A percentile compares a stretch with the other conserved stretches of the same genome.
Conservation (phyloP, 768 basidiomycete genomes). For the Leccinum sublutescens region DNA sequence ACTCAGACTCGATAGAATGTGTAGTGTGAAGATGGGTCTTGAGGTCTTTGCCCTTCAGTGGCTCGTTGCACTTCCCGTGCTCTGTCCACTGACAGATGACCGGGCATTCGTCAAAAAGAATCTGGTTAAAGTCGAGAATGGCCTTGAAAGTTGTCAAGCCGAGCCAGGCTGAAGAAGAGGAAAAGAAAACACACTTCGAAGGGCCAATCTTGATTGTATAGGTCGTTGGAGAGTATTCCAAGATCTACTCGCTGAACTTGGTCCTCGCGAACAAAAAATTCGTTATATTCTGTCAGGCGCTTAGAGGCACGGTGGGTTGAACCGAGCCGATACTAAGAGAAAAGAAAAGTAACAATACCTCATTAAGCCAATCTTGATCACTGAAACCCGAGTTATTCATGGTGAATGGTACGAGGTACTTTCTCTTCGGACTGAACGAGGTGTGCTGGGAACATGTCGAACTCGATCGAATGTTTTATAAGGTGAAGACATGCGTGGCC, state of each 20-base stretch:
- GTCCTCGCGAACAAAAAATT: neutral
- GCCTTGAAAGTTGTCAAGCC: slow-evolving; percentile 1
- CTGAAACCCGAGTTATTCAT: neutral
- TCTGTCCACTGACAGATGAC: slow-evolving; percentile 5
- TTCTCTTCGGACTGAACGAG: neutral
- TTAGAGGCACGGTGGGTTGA: neutral
- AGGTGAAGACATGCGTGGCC: neutral
- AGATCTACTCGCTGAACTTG: slow-evolving; percentile 1
- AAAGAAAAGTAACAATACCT: neutral
- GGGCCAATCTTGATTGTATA: neutral
- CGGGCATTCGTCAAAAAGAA: neutral
- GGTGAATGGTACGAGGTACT: neutral
- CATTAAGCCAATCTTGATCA: neutral
- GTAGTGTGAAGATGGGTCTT: slow-evolving; percentile 1
- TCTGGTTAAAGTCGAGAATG: neutral
- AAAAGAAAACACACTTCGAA: neutral
- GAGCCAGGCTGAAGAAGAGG: no score
- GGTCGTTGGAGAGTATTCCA: neutral
- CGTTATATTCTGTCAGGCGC: neutral
- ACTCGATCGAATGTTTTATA: slow-evolving; percentile 10
- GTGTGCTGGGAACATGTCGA: neutral
- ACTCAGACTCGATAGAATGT: slow-evolving; percentile 6
- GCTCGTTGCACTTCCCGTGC: neutral
- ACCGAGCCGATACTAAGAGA: neutral
- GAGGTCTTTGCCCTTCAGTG: neutral